Evolutionary conservation across 495 filamentous ascomycete species (phyloP), one percentile per base, ranked within the genome.

Genomic region (Elasticomyces elasticus): DNA sequence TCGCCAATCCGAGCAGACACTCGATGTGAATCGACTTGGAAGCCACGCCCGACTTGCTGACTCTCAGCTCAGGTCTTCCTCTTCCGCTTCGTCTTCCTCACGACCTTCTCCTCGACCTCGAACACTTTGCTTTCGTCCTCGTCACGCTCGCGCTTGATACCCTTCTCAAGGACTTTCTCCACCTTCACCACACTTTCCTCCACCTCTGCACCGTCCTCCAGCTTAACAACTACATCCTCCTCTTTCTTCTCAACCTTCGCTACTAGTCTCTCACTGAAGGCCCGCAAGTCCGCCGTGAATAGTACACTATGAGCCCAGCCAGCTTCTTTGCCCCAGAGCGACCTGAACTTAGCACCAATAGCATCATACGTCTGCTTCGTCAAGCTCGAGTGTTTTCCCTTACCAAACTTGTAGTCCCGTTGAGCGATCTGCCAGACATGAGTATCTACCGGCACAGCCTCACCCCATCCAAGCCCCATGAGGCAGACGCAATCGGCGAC

Each of bases 381-480:
- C 52, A 99, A 73, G 27, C 86, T 89, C 60, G 89, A 91, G 58
- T 87, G 78, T 59, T 88, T 88, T 22, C 77, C 77, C 65, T 86
- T 92, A 2, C 87, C 86, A 53, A 97, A 95, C 33, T 83, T 85
- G 68, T 99, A 99, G 67, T 97, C 94, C 42, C 92, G 75, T 64
- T 91, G 87, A 0, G 92, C 92, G 56, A 99, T 96, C 71, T 99
- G 89, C 89, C 89, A 95, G 27, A 98, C 91, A 75, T 99, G 92
- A 2, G 92, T 99, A 69, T 99, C 92, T 26, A 99, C 84, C 1
- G 92, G 92, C 1, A 99, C 89, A 5, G 89, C 80, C 66, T 96
- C 92, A 6, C 85, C 82, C 89, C 94, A 97, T n/a, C 91, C 91
- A 5, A 99, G 72, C 12, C 92, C 94, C 88, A 99, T 95, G 33